Conservation (phyloP, 2,329 filamentous ascomycete species). For the Juglanconis juglandina region DNA sequence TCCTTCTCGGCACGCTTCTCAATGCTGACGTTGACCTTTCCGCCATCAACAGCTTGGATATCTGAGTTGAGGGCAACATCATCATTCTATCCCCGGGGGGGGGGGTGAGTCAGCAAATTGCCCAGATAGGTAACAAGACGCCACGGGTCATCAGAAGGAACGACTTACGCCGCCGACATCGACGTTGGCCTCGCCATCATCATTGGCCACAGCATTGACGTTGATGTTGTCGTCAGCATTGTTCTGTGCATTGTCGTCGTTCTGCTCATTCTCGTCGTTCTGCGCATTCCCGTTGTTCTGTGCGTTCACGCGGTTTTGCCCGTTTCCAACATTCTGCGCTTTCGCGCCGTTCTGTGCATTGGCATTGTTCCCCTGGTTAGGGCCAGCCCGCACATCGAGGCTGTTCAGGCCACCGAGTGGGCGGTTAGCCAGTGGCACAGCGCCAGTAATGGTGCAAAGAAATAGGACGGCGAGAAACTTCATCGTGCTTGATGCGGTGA, state of each 20-base stretch:
- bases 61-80: not conserved
- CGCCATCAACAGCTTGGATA: not conserved
- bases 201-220: not conserved
- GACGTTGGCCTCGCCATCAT: not conserved
- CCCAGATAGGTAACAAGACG: too few relatives aligned
- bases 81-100: not conserved
- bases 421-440: not conserved
- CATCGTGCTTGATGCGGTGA: not conserved
- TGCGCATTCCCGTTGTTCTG: not conserved
- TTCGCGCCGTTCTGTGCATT: not conserved
- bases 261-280: not conserved
- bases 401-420: not conserved
- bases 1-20: not conserved
- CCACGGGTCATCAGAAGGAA: too few relatives aligned
- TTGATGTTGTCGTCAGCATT: not conserved
- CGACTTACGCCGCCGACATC: not conserved
- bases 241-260: not conserved
- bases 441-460: not conserved
- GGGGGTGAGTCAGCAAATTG: too few relatives aligned
- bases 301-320: not conserved
- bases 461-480: not conserved
- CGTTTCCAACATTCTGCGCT: not conserved
- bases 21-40: not conserved
- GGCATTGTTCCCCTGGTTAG: not conserved
- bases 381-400: not conserved